Evolutionary conservation across 2,329 filamentous ascomycete genomes (phyloP).

Genomic region (Alternaria infectoria): DNA sequence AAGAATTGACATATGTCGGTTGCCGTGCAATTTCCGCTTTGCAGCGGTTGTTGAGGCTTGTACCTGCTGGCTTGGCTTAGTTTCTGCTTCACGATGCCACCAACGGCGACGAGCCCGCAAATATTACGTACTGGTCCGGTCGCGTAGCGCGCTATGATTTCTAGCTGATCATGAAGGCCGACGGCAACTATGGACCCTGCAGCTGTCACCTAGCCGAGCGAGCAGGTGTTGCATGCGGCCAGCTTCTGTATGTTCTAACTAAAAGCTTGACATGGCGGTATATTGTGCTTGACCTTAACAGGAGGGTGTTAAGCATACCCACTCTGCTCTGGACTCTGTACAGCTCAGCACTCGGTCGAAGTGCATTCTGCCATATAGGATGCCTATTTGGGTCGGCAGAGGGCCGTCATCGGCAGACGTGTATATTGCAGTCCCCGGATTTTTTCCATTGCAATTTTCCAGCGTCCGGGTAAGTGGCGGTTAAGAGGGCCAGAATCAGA

Average conservation of each 20-base stretch:
- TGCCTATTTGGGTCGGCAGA: background rate
- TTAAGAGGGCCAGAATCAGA: conserved; percentile 3
- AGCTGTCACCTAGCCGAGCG: background rate
- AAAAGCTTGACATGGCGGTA: conserved; percentile 7
- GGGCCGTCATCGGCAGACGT: background rate
- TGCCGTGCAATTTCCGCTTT: conserved; percentile 20
- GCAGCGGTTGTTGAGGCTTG: conserved; percentile 19
- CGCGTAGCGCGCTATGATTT: conserved; percentile 20
- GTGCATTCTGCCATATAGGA: conserved; percentile 8
- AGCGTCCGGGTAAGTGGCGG: conserved; percentile 9
- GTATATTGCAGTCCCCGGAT: conserved; percentile 16
- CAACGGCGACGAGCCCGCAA: conserved; percentile 14
- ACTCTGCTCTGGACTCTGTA: conserved; percentile 18
- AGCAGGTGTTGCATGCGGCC: conserved; percentile 8
- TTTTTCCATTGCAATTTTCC: conserved; percentile 16
- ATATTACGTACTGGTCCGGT: conserved; percentile 29
- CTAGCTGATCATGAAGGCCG: conserved; percentile 13
- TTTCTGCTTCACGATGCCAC: conserved; percentile 18
- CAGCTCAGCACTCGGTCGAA: conserved; percentile 11
- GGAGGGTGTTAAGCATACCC: conserved; percentile 11
- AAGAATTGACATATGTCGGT: conserved; percentile 11
- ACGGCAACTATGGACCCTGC: conserved; percentile 23
- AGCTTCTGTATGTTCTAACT: conserved; percentile 4
- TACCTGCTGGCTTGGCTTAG: conserved; percentile 17
- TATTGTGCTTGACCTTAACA: conserved; percentile 19